Base-by-base conservation (phyloP, 169 alveolate species). In the Plasmodium gaboni region DNA sequence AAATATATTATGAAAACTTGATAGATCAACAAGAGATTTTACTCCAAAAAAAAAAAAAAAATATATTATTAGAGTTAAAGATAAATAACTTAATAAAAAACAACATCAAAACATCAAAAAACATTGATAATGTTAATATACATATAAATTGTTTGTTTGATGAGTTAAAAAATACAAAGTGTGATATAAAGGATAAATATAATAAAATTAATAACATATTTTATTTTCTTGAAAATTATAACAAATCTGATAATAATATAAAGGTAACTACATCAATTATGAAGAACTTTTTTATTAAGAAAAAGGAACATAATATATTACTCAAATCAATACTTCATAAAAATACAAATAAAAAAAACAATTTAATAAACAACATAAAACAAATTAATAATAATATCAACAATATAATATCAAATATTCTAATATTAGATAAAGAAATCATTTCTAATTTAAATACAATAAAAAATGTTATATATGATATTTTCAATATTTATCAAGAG, bases 1-100 rank as follows among this genome's bases (percentile, higher is more conserved):
- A 53, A 32, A 12, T 22, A 32, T 24, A 68, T 68, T 80, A 80
- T 50, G 90, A 80, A 57, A 68, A 80, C n/a, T 32, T 80, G n/a
- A 80, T 80, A 80, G 69, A 68, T 12, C 90, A 80, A 24, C 59
- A 80, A 80, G 90, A 67, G 8, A 53, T 80, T 67, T 71, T 80
- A 61, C 63, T 80, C 12, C 68, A 55, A 61, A 60, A 63, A 57
- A 65, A 57, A 32, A 55, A 80, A 80, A 6, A 67, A 55, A 68
- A 80, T 63, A 71, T 80, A 15, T 24, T 80, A 48, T 68, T 51
- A 17, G 90, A 80, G 26, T 53, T 80, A n/a, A 80, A 80, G 69
- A 67, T 59, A 42, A 80, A 80, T 68, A 38, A 61, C 26, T 72
- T 80, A 28, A 80, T 68, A 67, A 38, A 80, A 53, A 61, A 80